Evolutionary conservation across 2,329 filamentous ascomycete genomes (phyloP).

Genomic region (Polychaeton citri): DNA sequence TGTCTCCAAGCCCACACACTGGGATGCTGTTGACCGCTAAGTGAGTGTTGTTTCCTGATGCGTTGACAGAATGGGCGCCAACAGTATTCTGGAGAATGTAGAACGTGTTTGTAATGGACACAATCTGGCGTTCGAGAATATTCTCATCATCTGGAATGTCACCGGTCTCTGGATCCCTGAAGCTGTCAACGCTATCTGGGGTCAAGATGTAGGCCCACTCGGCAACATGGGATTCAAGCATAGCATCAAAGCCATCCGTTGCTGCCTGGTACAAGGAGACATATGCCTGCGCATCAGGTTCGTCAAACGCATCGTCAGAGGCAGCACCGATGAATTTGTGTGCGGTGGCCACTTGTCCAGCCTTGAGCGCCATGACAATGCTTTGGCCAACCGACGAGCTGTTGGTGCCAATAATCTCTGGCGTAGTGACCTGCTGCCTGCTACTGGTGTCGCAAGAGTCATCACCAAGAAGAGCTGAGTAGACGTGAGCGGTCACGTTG

Average conservation of each 20-base stretch:
- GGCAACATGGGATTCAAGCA: conserved; percentile 42
- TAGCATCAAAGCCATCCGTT: conserved; percentile 39
- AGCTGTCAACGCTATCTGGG: conserved; percentile 49
- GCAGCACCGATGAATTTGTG: conserved; percentile 57
- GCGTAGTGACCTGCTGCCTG: conserved; percentile 30
- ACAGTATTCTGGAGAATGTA: conserved; percentile 44
- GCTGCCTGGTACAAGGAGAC: conserved; percentile 40
- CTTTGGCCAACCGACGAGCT: conserved; percentile 52
- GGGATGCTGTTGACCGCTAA: conserved; percentile 51
- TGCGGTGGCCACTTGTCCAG: conserved; percentile 41
- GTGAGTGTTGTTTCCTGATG: conserved; percentile 33
- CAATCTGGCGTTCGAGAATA: conserved; percentile 44
- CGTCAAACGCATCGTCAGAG: conserved; percentile 52
- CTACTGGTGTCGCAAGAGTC: conserved; percentile 25
- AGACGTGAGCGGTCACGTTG: conserved; percentile 50
- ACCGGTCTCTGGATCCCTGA: conserved; percentile 42
- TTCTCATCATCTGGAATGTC: conserved; percentile 43
- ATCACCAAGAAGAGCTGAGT: conserved; percentile 35
- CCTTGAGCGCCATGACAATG: conserved; percentile 38
- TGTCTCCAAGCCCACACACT: conserved; percentile 54
- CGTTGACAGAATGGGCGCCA: conserved; percentile 39
- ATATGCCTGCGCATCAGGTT: conserved; percentile 43
- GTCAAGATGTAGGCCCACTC: conserved; percentile 53
- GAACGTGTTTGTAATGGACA: conserved; percentile 41
- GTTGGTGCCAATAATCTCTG: conserved; percentile 41